Conservation (phyloP, 257 asterid species). For the Prunella vulgaris region DNA sequence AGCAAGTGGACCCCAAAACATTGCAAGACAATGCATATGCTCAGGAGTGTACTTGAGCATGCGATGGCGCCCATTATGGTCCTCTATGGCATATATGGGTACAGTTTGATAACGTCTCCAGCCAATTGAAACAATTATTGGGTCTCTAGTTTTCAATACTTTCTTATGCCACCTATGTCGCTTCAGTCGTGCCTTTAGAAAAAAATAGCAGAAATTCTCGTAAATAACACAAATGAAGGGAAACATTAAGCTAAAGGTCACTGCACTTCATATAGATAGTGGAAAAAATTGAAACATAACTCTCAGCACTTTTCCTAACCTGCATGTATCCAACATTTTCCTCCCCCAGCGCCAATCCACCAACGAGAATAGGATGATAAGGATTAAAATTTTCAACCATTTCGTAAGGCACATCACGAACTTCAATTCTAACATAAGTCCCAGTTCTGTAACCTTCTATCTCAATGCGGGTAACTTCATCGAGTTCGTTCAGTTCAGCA, state of each 20-base stretch:
- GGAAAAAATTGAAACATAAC: background rate
- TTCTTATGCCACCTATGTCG: slow-evolving; percentile 98
- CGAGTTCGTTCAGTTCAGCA: slow-evolving; percentile 87
- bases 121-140: slow-evolving; percentile 91
- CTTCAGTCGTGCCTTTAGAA: slow-evolving; percentile 71
- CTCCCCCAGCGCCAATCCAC: slow-evolving; percentile 91
- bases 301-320: slow-evolving; percentile 40
- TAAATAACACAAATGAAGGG: background rate
- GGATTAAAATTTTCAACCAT: slow-evolving; percentile 98
- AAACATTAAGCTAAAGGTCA: background rate
- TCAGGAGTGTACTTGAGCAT: slow-evolving; percentile 99
- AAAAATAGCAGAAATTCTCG: slow-evolving; percentile 4
- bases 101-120: slow-evolving; percentile 97
- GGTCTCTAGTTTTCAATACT: slow-evolving; percentile 94
- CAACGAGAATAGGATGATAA: slow-evolving; percentile 79
- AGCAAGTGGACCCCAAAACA: slow-evolving; percentile 99
- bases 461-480: slow-evolving; percentile 78
- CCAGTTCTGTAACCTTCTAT: slow-evolving; percentile 91
- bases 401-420: slow-evolving; percentile 83
- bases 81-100: slow-evolving; percentile 91
- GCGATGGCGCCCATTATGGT: slow-evolving; percentile 82
- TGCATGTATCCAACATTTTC: slow-evolving; percentile 96
- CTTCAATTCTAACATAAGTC: slow-evolving; percentile 78
- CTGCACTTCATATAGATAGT: background rate
- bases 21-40: slow-evolving; percentile 98